These are phyloP conservation scores for Hymenotorrendiella dingleyae DNA, from an alignment of 2,329 filamentous ascomycete species.

Conservation along the genomic window DNA sequence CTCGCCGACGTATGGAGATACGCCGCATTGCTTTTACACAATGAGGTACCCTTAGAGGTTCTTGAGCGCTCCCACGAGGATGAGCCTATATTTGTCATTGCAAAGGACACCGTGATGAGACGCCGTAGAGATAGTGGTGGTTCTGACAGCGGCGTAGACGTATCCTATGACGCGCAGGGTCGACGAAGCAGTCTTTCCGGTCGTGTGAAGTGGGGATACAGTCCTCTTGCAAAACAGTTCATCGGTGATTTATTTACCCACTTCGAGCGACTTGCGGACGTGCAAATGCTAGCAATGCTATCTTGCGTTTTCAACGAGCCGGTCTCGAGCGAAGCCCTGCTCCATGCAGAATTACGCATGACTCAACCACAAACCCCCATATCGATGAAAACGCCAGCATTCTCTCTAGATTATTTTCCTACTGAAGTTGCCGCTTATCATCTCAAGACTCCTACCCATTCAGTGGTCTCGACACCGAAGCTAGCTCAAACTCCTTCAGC, in stretches of 20 bases:
- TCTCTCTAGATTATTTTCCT: constrained; percentile 62
- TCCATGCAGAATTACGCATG: constrained; percentile 51
- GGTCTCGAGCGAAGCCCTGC: constrained; percentile 47
- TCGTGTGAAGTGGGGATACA: constrained; percentile 62
- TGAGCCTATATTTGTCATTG: constrained; percentile 58
- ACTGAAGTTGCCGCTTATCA: constrained; percentile 51
- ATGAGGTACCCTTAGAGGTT: constrained; percentile 66
- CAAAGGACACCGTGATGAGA: constrained; percentile 50
- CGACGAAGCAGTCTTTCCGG: constrained; percentile 40
- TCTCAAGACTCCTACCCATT: constrained; percentile 47
- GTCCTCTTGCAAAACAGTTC: constrained; percentile 57
- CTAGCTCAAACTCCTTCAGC: constrained; percentile 50
- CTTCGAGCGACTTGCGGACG: constrained; percentile 55
- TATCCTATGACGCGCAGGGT: constrained; percentile 35
- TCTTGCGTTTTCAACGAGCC: constrained; percentile 63
- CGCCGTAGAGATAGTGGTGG: constrained; percentile 34
- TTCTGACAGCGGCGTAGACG: constrained; percentile 42
- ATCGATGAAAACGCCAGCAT: constrained; percentile 59
- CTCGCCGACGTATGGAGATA: constrained; percentile 81
- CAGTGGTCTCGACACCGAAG: constrained; percentile 50
- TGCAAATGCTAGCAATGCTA: constrained; percentile 68
- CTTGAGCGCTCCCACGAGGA: constrained; percentile 47
- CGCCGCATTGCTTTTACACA: constrained; percentile 68
- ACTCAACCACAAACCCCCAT: constrained; percentile 56
- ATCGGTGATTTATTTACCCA: constrained; percentile 57